Evolutionary conservation across 2,329 filamentous ascomycete genomes (phyloP), one percentile per base, ranked within the genome.

Genomic region (Trichothecium sympodiale): DNA sequence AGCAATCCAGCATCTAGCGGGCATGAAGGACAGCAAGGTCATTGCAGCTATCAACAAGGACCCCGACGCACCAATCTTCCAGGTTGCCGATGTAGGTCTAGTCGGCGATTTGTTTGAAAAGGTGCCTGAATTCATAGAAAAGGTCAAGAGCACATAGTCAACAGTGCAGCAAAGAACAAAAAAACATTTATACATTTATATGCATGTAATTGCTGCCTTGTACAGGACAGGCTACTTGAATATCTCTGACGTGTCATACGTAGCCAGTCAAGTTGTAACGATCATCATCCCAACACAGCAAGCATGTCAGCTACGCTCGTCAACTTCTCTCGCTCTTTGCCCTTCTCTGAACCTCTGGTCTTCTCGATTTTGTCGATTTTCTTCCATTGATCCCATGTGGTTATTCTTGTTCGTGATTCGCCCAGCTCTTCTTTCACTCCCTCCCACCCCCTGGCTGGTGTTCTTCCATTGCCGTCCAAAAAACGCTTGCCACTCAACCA

Each of bases 11-110:
- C 91, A 98, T 69, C 62, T 98, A 62, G 91, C 91, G 23, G 91
- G 91, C 55, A 98, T 98, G 91, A 98, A 98, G 74, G 91, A 98
- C 56, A 95, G 87, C 69, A 98, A 98, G 69, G 91, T 98, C 40
- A 98, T 98, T 64, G 91, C 89, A 16, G 86, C 86, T 12, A 96
- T 98, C 55, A 98, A 98, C 71, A 98, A 98, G 68, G 91, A 98
- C 54, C 69, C 79, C 4, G 91, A 98, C 60, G 91, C 91, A 38
- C 91, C 91, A 20, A 98, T 98, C 49, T 98, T 98, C 71, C 91
- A 98, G 63, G 78, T 98, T 40, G 91, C 91, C 4, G 91, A 98
- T 61, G 87, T 96, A 36, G 91, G 91, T 10, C 67, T 98, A 35
- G 89, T 98, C 5, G 89, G 88, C 29, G 91, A 98, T 65, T 63